Conservation (phyloP, 805 yeast species). For the Candida maris region DNA sequence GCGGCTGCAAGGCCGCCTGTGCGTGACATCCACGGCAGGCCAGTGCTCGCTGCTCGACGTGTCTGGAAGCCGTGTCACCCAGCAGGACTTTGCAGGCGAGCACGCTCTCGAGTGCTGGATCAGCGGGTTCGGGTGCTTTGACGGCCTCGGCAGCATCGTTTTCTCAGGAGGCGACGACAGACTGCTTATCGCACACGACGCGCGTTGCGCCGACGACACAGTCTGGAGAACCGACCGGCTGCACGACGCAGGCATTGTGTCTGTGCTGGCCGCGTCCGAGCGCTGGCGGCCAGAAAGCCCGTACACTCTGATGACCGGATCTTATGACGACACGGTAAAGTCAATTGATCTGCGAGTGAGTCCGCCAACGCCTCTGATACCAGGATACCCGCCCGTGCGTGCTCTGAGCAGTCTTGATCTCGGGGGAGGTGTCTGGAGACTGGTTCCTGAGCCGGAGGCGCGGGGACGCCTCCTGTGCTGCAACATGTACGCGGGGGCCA, state of each 20-base stretch:
- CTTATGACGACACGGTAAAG: slow-evolving; percentile 81
- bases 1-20: slow-evolving; percentile 31
- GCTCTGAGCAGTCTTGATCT: slow-evolving; percentile 45
- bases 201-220: slow-evolving; percentile 36
- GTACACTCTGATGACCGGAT: slow-evolving; percentile 73
- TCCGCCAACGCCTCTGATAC: slow-evolving; percentile 37
- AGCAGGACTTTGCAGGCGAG: slow-evolving; percentile 28
- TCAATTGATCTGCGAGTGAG: slow-evolving; percentile 63
- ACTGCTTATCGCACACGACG: slow-evolving; percentile 68
- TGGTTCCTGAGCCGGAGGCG: slow-evolving; percentile 52
- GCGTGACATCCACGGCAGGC: slow-evolving; percentile 70
- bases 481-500: slow-evolving; percentile 95
- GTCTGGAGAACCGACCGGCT: slow-evolving; percentile 45
- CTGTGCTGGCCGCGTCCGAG: slow-evolving; percentile 54
- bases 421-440: slow-evolving; percentile 96
- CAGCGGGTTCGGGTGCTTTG: slow-evolving; percentile 60
- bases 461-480: slow-evolving; percentile 63
- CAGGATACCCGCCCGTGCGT: slow-evolving; percentile 49
- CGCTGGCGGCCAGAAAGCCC: slow-evolving; percentile 43
- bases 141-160: slow-evolving; percentile 51
- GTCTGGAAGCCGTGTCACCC: slow-evolving; percentile 10
- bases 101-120: slow-evolving; percentile 91
- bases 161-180: slow-evolving; percentile 93
- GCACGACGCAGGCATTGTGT: slow-evolving; percentile 90
- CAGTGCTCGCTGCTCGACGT: slow-evolving; percentile 43